Evolutionary conservation across 345 rosid species (phyloP), one percentile per base, ranked within the genome.

Genomic region (Gossypium anomalum): DNA sequence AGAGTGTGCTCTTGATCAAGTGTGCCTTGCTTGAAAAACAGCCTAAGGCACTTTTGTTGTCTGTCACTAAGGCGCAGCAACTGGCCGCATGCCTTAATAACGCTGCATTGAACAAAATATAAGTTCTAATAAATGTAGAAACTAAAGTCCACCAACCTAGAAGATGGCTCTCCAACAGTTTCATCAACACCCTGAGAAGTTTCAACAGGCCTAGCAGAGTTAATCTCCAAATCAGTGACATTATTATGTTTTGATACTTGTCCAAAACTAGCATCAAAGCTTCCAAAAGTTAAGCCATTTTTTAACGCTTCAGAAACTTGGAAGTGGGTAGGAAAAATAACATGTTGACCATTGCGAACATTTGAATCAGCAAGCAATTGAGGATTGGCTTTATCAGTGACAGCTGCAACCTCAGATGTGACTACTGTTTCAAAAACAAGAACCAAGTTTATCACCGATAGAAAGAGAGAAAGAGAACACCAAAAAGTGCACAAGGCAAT

Each of bases 211-310:
- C 41, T 12, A 15, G 71, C 70, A 41, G 90, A 72, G 66, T 83
- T 83, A 51, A 73, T 70, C 22, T 82, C 91, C 59, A 73, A 79
- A 61, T 25, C 59, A 55, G 75, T 72, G 61, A 59, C 79, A 74
- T 82, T 76, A 64, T 51, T 34, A 34, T 48, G 49, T 49, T 84
- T 87, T 47, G 80, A 70, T 74, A 71, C 82, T 60, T 64, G 61
- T 64, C 78, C 86, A 77, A 85, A 77, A 78, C 62, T 71, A 73
- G 86, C 71, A 78, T 79, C 93, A 74, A 94, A 90, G 81, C 96
- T 94, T 82, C 98, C 98, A 87, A 94, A 94, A 70, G 87, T 87
- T 77, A 92, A 82, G 34, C 93, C 92, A 82, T 82, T 90, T 78
- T 87, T 90, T 61, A 92, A 76, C 73, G 83, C 91, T 76, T 89